Conservation (phyloP, 164 flowering plant species). For the Santalum album region DNA sequence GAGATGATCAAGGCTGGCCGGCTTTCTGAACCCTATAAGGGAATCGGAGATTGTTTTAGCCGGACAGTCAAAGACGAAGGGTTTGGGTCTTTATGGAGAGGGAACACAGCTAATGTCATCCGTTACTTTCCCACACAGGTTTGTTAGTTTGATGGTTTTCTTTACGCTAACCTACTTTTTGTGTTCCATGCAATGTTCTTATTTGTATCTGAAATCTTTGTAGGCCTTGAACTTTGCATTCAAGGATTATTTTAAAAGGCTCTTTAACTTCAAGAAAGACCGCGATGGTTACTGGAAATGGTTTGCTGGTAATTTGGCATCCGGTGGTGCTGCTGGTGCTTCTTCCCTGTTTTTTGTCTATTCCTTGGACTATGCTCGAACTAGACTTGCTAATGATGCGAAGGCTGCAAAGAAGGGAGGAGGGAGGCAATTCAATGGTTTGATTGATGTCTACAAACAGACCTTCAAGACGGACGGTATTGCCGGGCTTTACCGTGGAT, state of each 20-base stretch:
- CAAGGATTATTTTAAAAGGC: constrained; percentile 83
- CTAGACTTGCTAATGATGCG: constrained; percentile 78
- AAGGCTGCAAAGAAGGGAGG: constrained; percentile 86
- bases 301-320: constrained; percentile 82
- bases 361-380: constrained; percentile 74
- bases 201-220: constrained; percentile 5
- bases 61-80: constrained; percentile 73
- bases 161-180: no score
- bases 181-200: neutral
- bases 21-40: constrained; percentile 78
- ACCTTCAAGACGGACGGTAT: constrained; percentile 65
- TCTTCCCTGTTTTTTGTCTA: constrained; percentile 73
- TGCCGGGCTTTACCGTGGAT: constrained; percentile 90
- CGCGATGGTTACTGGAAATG: constrained; percentile 79
- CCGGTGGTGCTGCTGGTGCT: constrained; percentile 93
- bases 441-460: constrained; percentile 75
- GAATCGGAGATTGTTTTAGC: constrained; percentile 72
- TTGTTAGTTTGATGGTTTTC: neutral
- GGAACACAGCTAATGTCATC: constrained; percentile 84
- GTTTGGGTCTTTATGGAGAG: constrained; percentile 61
- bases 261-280: constrained; percentile 81
- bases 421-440: constrained; percentile 72
- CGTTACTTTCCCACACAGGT: constrained; percentile 96
- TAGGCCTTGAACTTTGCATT: constrained; percentile 92
- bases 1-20: constrained; percentile 77